Evolutionary conservation across 106 monocot genomes (phyloP).

Genomic region (Dendrobium huoshanense): DNA sequence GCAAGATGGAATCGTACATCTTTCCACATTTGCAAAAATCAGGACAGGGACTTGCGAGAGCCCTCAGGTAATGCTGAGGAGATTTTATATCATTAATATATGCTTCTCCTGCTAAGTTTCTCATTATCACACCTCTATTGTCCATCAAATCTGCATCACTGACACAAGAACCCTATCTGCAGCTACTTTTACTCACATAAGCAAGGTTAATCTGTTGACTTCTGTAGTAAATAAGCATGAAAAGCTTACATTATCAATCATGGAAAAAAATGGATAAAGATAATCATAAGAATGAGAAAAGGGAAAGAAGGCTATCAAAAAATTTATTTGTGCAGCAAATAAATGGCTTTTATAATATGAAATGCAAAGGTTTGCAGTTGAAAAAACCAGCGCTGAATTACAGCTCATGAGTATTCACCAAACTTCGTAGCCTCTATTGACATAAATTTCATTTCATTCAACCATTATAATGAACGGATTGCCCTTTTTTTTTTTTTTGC

Average conservation of each 20-base stretch:
- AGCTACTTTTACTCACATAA: not conserved
- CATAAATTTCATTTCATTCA: not conserved
- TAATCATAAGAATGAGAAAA: not conserved
- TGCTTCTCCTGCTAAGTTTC: not conserved
- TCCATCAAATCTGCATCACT: not conserved
- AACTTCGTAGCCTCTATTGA: not conserved
- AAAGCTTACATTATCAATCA: not conserved
- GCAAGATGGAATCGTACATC: not conserved
- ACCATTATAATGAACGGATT: not conserved
- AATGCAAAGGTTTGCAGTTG: not conserved
- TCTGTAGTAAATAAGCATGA: not conserved
- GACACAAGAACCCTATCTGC: not conserved
- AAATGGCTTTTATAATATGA: not conserved
- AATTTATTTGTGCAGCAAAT: not conserved
- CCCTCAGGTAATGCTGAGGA: constrained; percentile 31
- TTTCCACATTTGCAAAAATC: constrained; percentile 70
- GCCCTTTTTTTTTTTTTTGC: no score
- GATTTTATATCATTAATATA: not conserved
- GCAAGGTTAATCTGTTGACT: not conserved
- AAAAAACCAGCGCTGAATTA: not conserved
- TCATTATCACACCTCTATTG: not conserved
- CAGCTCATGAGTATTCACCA: not conserved
- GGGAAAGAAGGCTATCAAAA: not conserved
- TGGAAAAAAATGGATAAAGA: not conserved
- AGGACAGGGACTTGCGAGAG: constrained; percentile 59